phyloP scores from a whole-genome alignment of 2,329 filamentous ascomycete species.

The Aspergillus alliaceus region DNA sequence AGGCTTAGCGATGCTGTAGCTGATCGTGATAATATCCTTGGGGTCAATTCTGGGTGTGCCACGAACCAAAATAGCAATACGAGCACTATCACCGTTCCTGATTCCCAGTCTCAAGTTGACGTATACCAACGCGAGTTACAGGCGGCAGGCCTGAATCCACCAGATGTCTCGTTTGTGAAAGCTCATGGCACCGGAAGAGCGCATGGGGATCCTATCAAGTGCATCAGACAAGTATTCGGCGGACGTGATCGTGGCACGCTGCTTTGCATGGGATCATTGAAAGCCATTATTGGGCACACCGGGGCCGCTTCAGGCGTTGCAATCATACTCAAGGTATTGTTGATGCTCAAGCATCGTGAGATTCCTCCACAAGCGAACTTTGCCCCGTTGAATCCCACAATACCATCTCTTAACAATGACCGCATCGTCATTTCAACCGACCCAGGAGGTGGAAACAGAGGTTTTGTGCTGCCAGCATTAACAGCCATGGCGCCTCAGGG shows the following conservation, averaged over 20 bases:
- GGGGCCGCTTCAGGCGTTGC: constrained; percentile 34
- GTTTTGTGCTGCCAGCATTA: too few species aligned
- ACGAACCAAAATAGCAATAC: constrained; percentile 33
- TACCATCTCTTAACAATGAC: too few species aligned
- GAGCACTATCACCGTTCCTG: constrained; percentile 16
- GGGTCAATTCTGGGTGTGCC: constrained; percentile 31
- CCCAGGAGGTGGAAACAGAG: too few species aligned
- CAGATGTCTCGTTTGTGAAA: constrained; percentile 29
- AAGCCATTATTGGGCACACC: constrained; percentile 35
- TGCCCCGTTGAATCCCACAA: constrained; percentile 20
- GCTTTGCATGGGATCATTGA: constrained; percentile 36
- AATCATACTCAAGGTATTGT: constrained; percentile 28
- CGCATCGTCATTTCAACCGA: too few species aligned
- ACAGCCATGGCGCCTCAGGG: too few species aligned
- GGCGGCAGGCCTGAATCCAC: constrained; percentile 16
- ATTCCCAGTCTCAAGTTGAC: constrained; percentile 18
- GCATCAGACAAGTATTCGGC: constrained; percentile 18
- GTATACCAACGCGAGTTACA: constrained; percentile 27
- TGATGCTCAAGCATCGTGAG: constrained; percentile 27
- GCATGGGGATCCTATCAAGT: constrained; percentile 30
- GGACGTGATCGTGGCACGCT: too few species aligned
- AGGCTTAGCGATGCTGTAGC: constrained; percentile 44
- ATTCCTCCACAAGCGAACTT: constrained; percentile 33
- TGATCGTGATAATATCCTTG: constrained; percentile 48
- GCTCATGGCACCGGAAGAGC: constrained; percentile 34